Conservation (phyloP, 768 basidiomycete genomes). For the Kwoniella sp. region DNA sequence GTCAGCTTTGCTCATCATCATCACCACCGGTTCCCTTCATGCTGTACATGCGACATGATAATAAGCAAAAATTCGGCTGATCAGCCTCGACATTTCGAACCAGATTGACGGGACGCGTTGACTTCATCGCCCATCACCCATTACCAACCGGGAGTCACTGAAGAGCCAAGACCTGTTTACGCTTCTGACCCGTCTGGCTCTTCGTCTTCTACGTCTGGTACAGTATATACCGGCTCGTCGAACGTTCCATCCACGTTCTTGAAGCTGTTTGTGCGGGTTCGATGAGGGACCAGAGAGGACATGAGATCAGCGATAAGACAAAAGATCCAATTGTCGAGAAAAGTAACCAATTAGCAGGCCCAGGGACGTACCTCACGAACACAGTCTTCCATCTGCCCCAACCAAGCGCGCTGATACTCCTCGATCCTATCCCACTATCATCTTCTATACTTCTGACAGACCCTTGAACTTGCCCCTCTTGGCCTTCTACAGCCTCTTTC, state of each 20-base stretch:
- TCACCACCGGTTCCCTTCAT: no score
- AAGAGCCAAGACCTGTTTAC: no score
- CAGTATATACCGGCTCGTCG: constrained; percentile 39
- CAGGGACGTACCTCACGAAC: constrained; percentile 43
- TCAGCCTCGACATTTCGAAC: no score
- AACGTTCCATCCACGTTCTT: constrained; percentile 29
- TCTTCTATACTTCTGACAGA: constrained; percentile 28
- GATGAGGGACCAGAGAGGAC: no score
- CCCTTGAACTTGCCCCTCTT: constrained; percentile 19
- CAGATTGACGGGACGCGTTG: no score
- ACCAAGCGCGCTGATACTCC: constrained; percentile 24
- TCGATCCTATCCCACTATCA: constrained; percentile 9
- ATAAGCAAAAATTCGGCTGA: no score
- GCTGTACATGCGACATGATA: no score
- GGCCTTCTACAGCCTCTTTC: constrained; percentile 24
- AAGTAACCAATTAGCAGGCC: no score
- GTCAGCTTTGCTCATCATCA: no score
- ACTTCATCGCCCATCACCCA: constrained; percentile 1
- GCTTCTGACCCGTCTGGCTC: constrained; percentile 23
- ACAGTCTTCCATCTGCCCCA: constrained; percentile 46
- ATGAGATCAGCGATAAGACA: background rate
- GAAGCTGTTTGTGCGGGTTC: constrained; percentile 29
- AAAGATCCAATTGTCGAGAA: background rate
- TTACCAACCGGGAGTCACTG: no score
- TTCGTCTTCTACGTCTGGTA: constrained; percentile 49